phyloP scores from a whole-genome alignment of 768 basidiomycete species.

The Phaeolepiota aurea region DNA sequence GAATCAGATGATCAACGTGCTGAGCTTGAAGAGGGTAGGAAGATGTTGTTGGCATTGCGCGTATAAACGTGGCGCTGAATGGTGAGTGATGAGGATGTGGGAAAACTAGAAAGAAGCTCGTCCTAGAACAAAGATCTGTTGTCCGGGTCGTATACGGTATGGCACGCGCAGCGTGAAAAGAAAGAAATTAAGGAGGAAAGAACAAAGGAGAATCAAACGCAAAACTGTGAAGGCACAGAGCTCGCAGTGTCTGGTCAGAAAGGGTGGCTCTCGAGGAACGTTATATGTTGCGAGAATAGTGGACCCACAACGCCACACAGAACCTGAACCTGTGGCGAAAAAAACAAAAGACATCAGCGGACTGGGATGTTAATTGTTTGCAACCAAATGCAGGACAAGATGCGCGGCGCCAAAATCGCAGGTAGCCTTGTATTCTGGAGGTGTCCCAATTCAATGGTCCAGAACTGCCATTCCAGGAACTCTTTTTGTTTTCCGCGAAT shows the following conservation, averaged over 20 bases:
- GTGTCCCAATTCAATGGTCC: background rate
- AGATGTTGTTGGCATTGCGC: slow-evolving; percentile 8
- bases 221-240: slow-evolving; percentile 7
- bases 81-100: background rate
- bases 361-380: background rate
- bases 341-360: background rate
- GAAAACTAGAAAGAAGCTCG: slow-evolving; percentile 1
- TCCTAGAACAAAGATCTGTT: slow-evolving; percentile 8
- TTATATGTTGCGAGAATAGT: slow-evolving; percentile 13
- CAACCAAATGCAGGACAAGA: background rate
- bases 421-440: too few species aligned
- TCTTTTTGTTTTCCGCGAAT: slow-evolving; percentile 10
- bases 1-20: slow-evolving; percentile 26
- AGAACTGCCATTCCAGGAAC: slow-evolving; percentile 6
- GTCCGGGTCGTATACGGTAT: too few species aligned
- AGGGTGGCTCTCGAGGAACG: slow-evolving; percentile 1
- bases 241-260: slow-evolving; percentile 7
- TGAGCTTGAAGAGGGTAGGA: slow-evolving; percentile 13
- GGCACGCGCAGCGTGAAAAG: slow-evolving; percentile 27
- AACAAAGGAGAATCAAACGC: slow-evolving; percentile 6
- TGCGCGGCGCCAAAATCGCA: too few species aligned
- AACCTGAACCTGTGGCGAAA: too few species aligned
- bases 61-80: background rate
- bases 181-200: slow-evolving; percentile 10
- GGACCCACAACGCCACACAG: slow-evolving; percentile 27